Evolutionary conservation across 495 filamentous ascomycete genomes (phyloP), one percentile per base, ranked within the genome.

Genomic region (Paragyromitra xinjiangensis): DNA sequence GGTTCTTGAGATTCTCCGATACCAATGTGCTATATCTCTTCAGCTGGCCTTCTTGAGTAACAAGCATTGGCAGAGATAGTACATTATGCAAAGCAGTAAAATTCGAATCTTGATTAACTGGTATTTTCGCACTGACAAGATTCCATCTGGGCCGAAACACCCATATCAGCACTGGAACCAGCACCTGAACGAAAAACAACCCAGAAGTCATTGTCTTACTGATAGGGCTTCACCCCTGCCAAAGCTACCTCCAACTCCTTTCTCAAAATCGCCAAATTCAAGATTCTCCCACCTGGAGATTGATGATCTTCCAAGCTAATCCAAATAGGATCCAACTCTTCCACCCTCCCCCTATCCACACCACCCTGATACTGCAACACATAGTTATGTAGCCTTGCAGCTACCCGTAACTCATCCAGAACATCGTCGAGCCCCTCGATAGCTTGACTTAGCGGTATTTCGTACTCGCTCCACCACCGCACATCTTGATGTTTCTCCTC

Each of bases 341-440:
- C 55, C 39, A 26, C 16, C 2, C 29, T 3, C 3, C 29, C 26
- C 22, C 29, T 12, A 19, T 26, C 9, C 4, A 45, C 1, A 14
- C 39, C 12, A 6, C 14, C 68, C 12, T 26, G 55, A 24, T 51
- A 39, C 42, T 74, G 39, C 19, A 74, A 37, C 8, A 63, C 69
- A 42, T 34, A 42, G 39, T 75, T 75, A 22, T 75, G 72, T 16
- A 75, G 48, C 1, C 40, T 48, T 14, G 72, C 72, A 12, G 72
- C 72, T 14, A 62, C 24, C 6, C 26, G 16, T 40, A 75, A 40
- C 14, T 61, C 42, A 29, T 63, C 29, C 22, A 29, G 72, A 8
- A 73, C 9, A 7, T 73, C 55, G 6, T 61, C 51, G 12, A 75
- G 55, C n/a, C 61, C 69, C n/a, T 73, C 72, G 2, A n/a, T 48